Percentiles rank a stretch among this genome's conserved stretches.
Evolutionary conservation across 768 basidiomycete genomes (phyloP).

Genomic region (Butyriboletus loyo): DNA sequence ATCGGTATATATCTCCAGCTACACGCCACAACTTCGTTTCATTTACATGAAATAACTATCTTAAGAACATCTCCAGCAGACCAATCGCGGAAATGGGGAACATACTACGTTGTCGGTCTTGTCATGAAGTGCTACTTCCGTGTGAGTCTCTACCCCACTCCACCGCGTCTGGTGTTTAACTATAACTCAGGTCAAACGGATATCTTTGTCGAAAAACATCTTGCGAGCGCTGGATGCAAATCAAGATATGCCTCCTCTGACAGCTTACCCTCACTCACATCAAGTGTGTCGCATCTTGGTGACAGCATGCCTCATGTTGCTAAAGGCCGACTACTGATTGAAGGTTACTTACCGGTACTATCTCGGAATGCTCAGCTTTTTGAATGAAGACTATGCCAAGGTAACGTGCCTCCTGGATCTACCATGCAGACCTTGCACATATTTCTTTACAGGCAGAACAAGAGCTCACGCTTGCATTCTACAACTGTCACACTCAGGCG

Average conservation of each 20-base stretch:
- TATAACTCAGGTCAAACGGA: slow-evolving; percentile 70
- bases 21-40: not conserved
- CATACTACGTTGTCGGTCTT: slow-evolving; percentile 89
- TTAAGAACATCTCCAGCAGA: slow-evolving; percentile 62
- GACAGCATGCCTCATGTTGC: slow-evolving; percentile 1
- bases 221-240: slow-evolving; percentile 85
- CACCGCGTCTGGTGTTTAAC: not conserved
- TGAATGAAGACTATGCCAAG: slow-evolving; percentile 89
- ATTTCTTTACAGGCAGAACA: slow-evolving; percentile 62
- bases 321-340: slow-evolving; percentile 17
- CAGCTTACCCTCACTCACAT: slow-evolving; percentile 76
- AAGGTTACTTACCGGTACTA: slow-evolving; percentile 96
- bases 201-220: slow-evolving; percentile 89
- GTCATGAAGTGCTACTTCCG: slow-evolving; percentile 95
- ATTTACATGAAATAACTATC: not conserved
- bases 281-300: slow-evolving; percentile 50
- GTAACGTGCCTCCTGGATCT: slow-evolving; percentile 35
- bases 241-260: slow-evolving; percentile 77
- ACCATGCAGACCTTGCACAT: not conserved
- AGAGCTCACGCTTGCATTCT: slow-evolving; percentile 83
- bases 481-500: slow-evolving; percentile 70
- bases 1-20: slow-evolving; percentile 46
- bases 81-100: slow-evolving; percentile 83
- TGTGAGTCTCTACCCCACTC: slow-evolving; percentile 42
- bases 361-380: slow-evolving; percentile 89